Evolutionary conservation across 1,139 yeast species (phyloP).

Genomic region (Kazachstania sp.): DNA sequence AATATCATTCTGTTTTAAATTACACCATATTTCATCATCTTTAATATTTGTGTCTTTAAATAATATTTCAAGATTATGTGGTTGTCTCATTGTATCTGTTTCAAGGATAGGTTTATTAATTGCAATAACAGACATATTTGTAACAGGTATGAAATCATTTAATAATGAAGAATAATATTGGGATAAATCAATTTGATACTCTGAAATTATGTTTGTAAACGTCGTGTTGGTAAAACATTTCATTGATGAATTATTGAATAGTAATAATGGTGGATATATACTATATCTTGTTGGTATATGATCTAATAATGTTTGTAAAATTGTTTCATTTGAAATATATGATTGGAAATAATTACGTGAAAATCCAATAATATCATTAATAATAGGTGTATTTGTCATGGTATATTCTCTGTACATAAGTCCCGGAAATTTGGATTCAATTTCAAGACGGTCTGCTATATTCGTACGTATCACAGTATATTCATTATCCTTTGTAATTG

Average conservation of each 20-base stretch:
- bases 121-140: conserved; percentile 38
- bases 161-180: conserved; percentile 21
- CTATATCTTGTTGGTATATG: conserved; percentile 48
- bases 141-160: conserved; percentile 16
- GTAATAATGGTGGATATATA: conserved; percentile 58
- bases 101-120: conserved; percentile 60
- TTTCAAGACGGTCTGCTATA: conserved; percentile 5
- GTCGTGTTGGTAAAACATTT: conserved; percentile 32
- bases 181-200: neutral
- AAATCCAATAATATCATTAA: conserved; percentile 9
- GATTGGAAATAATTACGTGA: conserved; percentile 12
- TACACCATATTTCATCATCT: conserved; percentile 49
- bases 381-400: neutral
- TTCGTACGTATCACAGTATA: conserved; percentile 23
- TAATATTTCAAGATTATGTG: conserved; percentile 49
- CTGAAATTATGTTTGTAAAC: conserved; percentile 33
- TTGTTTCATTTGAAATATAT: neutral
- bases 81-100: conserved; percentile 49
- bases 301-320: neutral
- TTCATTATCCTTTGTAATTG: conserved; percentile 15
- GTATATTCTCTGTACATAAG: too few relatives aligned
- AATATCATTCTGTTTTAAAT: conserved; percentile 62
- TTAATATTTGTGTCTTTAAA: conserved; percentile 14
- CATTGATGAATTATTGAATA: conserved; percentile 38
- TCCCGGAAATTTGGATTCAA: conserved; percentile 4